phyloP scores from a whole-genome alignment of 257 asterid genomes.

The Solanum lignicaule region DNA sequence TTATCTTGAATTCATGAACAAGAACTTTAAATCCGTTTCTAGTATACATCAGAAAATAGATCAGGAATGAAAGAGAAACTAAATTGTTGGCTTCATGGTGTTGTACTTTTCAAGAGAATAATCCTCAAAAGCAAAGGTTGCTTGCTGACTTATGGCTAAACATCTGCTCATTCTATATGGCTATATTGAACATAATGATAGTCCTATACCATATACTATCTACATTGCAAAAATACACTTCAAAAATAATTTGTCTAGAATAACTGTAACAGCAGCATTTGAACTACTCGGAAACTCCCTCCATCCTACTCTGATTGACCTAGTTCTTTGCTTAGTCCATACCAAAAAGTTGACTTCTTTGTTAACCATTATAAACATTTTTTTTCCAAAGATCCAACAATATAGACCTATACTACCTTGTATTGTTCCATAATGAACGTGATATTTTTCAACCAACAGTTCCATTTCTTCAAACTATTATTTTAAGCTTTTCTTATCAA shows the following conservation, averaged over 20 bases:
- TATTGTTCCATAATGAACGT: neutral
- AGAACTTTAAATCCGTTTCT: neutral
- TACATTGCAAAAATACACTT: neutral
- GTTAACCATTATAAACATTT: neutral
- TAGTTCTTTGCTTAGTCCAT: neutral
- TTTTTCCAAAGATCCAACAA: neutral
- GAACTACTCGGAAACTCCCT: neutral
- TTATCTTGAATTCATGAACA: neutral
- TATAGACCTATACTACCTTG: neutral
- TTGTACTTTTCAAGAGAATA: neutral
- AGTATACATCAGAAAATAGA: neutral
- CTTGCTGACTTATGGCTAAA: neutral
- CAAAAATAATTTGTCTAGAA: neutral
- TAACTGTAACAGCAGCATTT: neutral
- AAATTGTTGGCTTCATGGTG: neutral
- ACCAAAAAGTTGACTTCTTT: neutral
- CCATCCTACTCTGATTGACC: neutral
- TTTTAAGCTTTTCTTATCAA: neutral
- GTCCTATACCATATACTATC: neutral
- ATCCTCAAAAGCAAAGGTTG: neutral
- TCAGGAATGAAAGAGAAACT: neutral
- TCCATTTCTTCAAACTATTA: neutral
- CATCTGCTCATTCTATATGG: neutral
- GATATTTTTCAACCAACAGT: neutral
- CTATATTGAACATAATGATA: neutral